Evolutionary conservation across 495 filamentous ascomycete species (phyloP).

Genomic region (Symbiotaphrina buchneri): DNA sequence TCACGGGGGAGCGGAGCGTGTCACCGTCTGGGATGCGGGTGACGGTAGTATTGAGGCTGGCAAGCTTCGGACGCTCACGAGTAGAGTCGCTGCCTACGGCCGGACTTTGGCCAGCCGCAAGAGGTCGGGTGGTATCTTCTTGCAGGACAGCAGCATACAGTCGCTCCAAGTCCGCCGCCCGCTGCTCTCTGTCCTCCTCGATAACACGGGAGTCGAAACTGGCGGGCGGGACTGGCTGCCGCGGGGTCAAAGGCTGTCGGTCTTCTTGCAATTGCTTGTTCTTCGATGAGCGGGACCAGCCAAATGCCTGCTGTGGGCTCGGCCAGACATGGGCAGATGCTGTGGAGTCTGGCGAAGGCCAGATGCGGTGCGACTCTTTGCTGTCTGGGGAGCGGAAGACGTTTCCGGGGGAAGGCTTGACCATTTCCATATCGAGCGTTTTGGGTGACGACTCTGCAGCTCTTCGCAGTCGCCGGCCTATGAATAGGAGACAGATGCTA

Average conservation of each 20-base stretch:
- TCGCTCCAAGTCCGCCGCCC: constrained; percentile 64
- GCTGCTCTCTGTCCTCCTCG: constrained; percentile 42
- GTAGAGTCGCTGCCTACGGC: too few relatives aligned
- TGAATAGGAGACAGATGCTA: constrained; percentile 41
- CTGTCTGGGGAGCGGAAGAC: constrained; percentile 8
- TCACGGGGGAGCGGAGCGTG: too few relatives aligned
- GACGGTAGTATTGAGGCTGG: too few relatives aligned
- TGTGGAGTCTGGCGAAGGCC: background rate
- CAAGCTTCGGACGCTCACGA: too few relatives aligned
- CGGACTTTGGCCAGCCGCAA: too few relatives aligned
- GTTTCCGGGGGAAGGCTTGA: constrained; percentile 20
- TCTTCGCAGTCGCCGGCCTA: constrained; percentile 34
- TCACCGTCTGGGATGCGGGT: too few relatives aligned
- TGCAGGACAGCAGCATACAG: constrained; percentile 85
- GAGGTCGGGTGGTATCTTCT: constrained; percentile 11
- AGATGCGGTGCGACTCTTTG: constrained; percentile 22
- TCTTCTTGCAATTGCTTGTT: constrained; percentile 8
- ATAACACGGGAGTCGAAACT: constrained; percentile 59
- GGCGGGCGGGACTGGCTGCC: constrained; percentile 18
- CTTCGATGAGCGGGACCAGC: background rate
- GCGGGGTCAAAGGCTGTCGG: constrained; percentile 16
- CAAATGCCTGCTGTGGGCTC: background rate
- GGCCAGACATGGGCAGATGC: constrained; percentile 9
- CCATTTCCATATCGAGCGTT: constrained; percentile 36
- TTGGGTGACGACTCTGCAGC: constrained; percentile 26